These are phyloP conservation scores for Rutstroemia sydowiana DNA, from an alignment of 2,329 filamentous ascomycete genomes.

Conservation along the genomic window DNA sequence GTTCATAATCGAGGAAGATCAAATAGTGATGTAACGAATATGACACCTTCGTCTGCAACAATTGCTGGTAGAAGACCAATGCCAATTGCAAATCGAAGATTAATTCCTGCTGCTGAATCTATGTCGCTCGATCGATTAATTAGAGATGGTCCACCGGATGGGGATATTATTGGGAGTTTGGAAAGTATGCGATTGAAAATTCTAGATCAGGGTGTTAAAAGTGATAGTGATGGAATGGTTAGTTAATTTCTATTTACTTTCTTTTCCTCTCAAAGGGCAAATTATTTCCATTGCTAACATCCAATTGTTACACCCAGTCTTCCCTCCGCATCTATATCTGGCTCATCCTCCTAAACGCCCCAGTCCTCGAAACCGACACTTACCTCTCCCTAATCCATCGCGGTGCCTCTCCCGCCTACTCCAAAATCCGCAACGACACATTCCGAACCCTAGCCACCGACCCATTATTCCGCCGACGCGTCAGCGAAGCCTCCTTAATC, in stretches of 20 bases:
- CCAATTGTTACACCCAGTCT: no score
- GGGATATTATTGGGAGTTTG: conserved; percentile 58
- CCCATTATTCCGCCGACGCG: conserved; percentile 89
- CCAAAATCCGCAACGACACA: conserved; percentile 97
- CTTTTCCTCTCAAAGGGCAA: no score
- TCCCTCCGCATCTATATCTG: conserved; percentile 90
- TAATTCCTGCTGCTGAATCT: conserved; percentile 43
- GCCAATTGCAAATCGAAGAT: conserved; percentile 40
- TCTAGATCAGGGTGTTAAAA: conserved; percentile 67
- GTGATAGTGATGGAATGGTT: conserved; percentile 76
- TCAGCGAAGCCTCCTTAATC: conserved; percentile 92
- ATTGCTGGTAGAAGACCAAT: conserved; percentile 38
- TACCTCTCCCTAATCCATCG: conserved; percentile 89
- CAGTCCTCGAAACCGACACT: conserved; percentile 74
- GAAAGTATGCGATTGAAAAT: conserved; percentile 68
- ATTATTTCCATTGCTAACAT: no score
- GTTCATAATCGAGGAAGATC: conserved; percentile 51
- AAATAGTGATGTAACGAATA: conserved; percentile 61
- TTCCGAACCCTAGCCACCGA: conserved; percentile 95
- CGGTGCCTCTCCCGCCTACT: conserved; percentile 87
- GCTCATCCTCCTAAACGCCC: conserved; percentile 85
- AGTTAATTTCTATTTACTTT: conserved; percentile 24
- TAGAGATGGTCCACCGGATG: conserved; percentile 69
- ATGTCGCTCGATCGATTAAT: conserved; percentile 68
- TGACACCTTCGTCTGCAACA: conserved; percentile 32